Percentiles rank a stretch among this genome's conserved stretches.
Evolutionary conservation across 208 protist species (phyloP).

Genomic region (Wallacemonas sp.): DNA sequence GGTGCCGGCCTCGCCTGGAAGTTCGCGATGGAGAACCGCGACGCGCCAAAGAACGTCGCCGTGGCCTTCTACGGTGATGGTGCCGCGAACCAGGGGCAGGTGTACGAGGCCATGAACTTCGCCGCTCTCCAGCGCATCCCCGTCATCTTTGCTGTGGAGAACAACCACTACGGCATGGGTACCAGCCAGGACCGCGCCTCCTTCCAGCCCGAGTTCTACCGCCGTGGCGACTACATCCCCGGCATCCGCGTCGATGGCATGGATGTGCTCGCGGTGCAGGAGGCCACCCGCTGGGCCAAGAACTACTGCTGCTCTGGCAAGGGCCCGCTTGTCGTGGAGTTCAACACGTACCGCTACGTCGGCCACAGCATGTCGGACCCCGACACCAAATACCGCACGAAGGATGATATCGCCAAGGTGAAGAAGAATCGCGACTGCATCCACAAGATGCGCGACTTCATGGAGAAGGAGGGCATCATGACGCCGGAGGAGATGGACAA

Average conservation of each 20-base stretch:
- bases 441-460: slow-evolving; percentile 77
- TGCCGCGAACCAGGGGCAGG: slow-evolving; percentile 97
- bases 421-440: slow-evolving; percentile 91
- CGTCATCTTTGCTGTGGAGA: slow-evolving; percentile 96
- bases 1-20: slow-evolving; percentile 95
- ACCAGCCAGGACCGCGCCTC: slow-evolving; percentile 91
- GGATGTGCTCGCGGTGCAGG: slow-evolving; percentile 95
- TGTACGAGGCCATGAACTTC: slow-evolving; percentile 99
- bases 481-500: slow-evolving; percentile 95
- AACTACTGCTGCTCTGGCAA: slow-evolving; percentile 81
- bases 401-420: slow-evolving; percentile 93
- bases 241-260: slow-evolving; percentile 97
- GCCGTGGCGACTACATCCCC: slow-evolving; percentile 96
- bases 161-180: slow-evolving; percentile 99
- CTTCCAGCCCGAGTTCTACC: slow-evolving; percentile 95
- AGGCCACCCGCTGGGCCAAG: slow-evolving; percentile 87
- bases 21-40: slow-evolving; percentile 78
- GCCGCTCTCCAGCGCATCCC: slow-evolving; percentile 97
- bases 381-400: slow-evolving; percentile 95
- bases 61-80: slow-evolving; percentile 97
- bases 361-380: slow-evolving; percentile 99
- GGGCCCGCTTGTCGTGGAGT: slow-evolving; percentile 95
- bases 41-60: slow-evolving; percentile 84
- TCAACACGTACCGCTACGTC: slow-evolving; percentile 96
- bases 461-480: slow-evolving; percentile 85